Evolutionary conservation across 768 basidiomycete genomes (phyloP), one percentile per base, ranked within the genome.

Genomic region (Mycena galericulata): DNA sequence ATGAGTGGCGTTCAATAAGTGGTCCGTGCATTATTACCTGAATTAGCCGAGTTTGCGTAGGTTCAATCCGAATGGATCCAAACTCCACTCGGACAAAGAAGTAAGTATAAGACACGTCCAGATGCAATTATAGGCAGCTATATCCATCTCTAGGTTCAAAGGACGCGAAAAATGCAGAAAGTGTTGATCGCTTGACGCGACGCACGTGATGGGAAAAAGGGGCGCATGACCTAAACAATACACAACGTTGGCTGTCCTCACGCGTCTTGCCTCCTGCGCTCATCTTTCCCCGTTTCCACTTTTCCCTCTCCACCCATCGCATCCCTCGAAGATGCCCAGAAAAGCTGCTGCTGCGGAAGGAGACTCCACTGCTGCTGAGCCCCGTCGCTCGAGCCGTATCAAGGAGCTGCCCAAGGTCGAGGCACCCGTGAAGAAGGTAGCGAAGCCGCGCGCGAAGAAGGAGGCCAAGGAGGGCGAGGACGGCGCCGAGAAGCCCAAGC

Each of bases 301-400:
- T 11, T 14, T 56, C 56, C 59, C 57, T 57, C 50, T 45, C 65
- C 40, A 29, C 57, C 55, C 61, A 55, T 47, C 45, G 55, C 53
- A 53, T 43, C 47, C 69, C 50, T 32, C 70, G 54, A 76, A 71
- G 69, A 93, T 93, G 92, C 90, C 92, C 70, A 88, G 91, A 74
- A 93, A 92, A 87, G 85, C 90, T 54, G 87, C 90, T 54, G 87
- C 86, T 50, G 67, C 84, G 38, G 76, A 77, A 2, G 83, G 80
- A 56, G 79, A 82, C 27, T 7, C 34, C 8, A 80, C 81, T 47
- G 83, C 76, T 12, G 65, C 79, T 7, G 84, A 82, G 75, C 91
- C 91, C 40, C 91, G 92, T 78, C 92, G 92, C 80, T 92, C 91
- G 10, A 80, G 86, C 34, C 89, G 92, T 74, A 92, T 93, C 81